Conservation (phyloP, 2,329 filamentous ascomycete genomes). For the Ceratocystis variospora region DNA sequence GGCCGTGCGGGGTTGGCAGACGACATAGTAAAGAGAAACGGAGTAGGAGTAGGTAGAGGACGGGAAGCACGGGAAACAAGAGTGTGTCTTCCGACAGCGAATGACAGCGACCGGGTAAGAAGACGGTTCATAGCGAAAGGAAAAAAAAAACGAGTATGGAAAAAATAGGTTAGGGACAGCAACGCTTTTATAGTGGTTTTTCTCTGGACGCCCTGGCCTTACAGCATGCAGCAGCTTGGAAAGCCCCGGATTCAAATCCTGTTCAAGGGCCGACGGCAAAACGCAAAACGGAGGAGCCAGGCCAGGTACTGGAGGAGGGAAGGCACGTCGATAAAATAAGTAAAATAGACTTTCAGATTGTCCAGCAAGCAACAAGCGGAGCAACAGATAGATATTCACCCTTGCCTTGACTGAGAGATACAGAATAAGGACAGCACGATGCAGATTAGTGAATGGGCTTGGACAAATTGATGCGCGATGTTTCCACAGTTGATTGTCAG, state of each 20-base stretch:
- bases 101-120: constrained; percentile 7
- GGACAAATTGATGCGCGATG: neutral
- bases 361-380: neutral
- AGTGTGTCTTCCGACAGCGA: constrained; percentile 9
- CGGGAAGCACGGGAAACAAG: constrained; percentile 7
- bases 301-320: neutral
- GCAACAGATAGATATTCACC: neutral
- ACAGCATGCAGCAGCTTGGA: neutral
- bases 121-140: constrained; percentile 13
- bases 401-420: neutral
- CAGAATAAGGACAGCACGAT: neutral
- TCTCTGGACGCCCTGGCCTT: neutral
- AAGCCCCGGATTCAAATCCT: neutral
- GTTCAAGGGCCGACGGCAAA: neutral
- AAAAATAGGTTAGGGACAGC: neutral
- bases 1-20: constrained; percentile 30
- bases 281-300: neutral
- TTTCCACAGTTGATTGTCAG: neutral
- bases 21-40: constrained; percentile 16
- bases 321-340: neutral
- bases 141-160: neutral
- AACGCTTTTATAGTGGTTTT: constrained; percentile 1
- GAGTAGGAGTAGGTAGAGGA: neutral
- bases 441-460: neutral
- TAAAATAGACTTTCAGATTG: neutral